Base-by-base conservation (phyloP, 106 monocot species). In the Dendrobium chrysotoxum region DNA sequence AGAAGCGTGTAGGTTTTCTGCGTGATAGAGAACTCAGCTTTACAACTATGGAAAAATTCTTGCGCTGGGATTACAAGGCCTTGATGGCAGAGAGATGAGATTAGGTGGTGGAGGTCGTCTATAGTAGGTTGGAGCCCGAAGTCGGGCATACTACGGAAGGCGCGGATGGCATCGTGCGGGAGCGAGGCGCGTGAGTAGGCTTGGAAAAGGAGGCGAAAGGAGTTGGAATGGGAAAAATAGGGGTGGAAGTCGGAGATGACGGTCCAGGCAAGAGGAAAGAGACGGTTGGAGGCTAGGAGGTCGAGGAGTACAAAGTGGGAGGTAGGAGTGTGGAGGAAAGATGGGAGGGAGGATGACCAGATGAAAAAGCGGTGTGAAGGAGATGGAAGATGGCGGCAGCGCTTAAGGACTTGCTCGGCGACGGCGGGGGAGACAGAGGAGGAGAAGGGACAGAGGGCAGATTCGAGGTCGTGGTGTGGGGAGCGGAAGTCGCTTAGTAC, bases 251-350 rank as follows among this genome's bases (percentile, higher is more conserved):
- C 86, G 54, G 80, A 84, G 78, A 98, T 89, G 64, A 92, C 76
- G 85, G 86, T 84, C 89, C 95, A 92, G 46, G 88, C 78, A 39
- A 91, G 84, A 15, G 95, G 95, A 84, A 93, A 93, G 46, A 84
- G 91, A 28, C 87, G 82, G 75, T 77, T 67, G 31, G 84, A 77
- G 44, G 81, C 86, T 50, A 95, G 87, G 83, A 85, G 70, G 72
- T 81, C 65, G 65, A 87, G 75, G 72, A 99, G 84, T 75, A 89
- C 46, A 57, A 73, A 84, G 82, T 65, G 81, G 83, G 81, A 72
- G 46, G 44, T 16, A 6, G 81, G 38, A 18, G 80, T 75, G 39
- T 81, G 88, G 80, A 31, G 40, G 81, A 88, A 90, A 42, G 58
- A 39, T 0, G 90, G 86, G 28, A 85, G 72, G 54, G 57, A 75